phyloP scores from a whole-genome alignment of 371 early-diverging fungal genomes.

The Basidiobolus meristosporus region DNA sequence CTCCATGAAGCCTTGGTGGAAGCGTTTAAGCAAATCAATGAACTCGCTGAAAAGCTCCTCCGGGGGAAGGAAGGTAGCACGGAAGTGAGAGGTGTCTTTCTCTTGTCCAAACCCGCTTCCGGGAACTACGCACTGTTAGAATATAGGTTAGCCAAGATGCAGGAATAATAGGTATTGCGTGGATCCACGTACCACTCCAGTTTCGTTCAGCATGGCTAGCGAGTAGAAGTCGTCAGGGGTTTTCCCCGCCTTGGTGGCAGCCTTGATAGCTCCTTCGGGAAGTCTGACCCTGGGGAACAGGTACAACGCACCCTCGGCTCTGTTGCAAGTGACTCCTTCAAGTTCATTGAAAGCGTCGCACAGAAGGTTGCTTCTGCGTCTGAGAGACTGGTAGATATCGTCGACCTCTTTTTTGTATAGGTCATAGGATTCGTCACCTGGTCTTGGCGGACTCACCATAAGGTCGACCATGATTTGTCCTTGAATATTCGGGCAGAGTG shows the following conservation, averaged over 20 bases:
- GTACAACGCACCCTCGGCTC: constrained; percentile 91
- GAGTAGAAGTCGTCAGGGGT: constrained; percentile 75
- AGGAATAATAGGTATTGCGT: too few species aligned
- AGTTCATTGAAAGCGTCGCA: constrained; percentile 58
- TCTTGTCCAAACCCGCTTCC: constrained; percentile 92
- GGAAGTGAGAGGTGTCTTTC: constrained; percentile 83
- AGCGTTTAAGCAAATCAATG: constrained; percentile 40
- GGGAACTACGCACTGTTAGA: too few species aligned
- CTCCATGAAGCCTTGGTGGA: constrained; percentile 65
- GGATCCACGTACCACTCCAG: constrained; percentile 72
- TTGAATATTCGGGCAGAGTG: constrained; percentile 76
- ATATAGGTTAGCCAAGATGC: too few species aligned
- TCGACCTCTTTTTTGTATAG: constrained; percentile 53
- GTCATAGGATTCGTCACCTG: constrained; percentile 55
- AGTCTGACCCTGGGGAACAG: constrained; percentile 72
- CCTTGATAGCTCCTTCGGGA: constrained; percentile 53
- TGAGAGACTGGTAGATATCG: constrained; percentile 62
- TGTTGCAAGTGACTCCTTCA: constrained; percentile 73
- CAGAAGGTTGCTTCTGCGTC: constrained; percentile 56
- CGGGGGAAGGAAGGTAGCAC: constrained; percentile 91
- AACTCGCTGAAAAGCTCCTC: constrained; percentile 82
- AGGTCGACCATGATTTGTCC: constrained; percentile 73
- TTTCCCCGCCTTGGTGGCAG: constrained; percentile 38
- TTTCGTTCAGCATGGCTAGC: constrained; percentile 75
- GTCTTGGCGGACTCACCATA: constrained; percentile 75